Conservation (phyloP, 345 rosid genomes). For the Geranium brycei region DNA sequence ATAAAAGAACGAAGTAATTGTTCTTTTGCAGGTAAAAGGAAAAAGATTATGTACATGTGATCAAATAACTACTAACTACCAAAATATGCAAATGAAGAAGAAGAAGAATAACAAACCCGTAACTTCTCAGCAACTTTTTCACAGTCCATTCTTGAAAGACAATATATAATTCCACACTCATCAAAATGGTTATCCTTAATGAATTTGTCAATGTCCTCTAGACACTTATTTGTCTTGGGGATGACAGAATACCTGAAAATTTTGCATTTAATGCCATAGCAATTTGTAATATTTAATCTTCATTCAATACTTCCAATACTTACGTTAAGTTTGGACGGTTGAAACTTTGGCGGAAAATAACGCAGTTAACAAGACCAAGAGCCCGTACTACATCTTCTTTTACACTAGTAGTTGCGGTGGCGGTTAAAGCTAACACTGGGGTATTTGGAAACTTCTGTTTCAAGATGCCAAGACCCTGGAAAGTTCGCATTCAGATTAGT, state of each 20-base stretch:
- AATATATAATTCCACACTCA: conserved; percentile 96
- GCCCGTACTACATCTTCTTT: conserved; percentile 99
- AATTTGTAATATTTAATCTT: conserved; percentile 2
- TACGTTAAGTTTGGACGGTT: conserved; percentile 90
- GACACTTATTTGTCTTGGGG: conserved; percentile 79
- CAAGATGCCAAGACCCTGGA: conserved; percentile 89
- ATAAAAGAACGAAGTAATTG: not conserved
- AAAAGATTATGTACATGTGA: not conserved
- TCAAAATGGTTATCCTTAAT: conserved; percentile 79
- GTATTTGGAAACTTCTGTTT: conserved; percentile 80
- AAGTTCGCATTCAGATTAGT: conserved; percentile 10
- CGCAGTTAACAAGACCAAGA: conserved; percentile 90
- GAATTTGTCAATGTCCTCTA: conserved; percentile 88
- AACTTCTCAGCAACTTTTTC: conserved; percentile 86
- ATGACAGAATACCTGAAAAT: conserved; percentile 60
- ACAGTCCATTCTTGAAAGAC: conserved; percentile 97
- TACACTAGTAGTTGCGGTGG: conserved; percentile 98
- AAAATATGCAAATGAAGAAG: not conserved
- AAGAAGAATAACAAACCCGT: conserved; percentile 45
- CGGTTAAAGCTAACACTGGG: conserved; percentile 93
- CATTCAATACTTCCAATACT: conserved; percentile 9
- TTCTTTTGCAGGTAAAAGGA: not conserved
- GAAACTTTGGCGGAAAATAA: conserved; percentile 91
- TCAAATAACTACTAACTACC: not conserved
- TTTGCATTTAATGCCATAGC: not conserved